A percentile compares a stretch with the other conserved stretches of the same genome.
These are phyloP conservation scores for Colletotrichum liaoningense DNA, from an alignment of 2,329 filamentous ascomycete species.

Conservation along the genomic window DNA sequence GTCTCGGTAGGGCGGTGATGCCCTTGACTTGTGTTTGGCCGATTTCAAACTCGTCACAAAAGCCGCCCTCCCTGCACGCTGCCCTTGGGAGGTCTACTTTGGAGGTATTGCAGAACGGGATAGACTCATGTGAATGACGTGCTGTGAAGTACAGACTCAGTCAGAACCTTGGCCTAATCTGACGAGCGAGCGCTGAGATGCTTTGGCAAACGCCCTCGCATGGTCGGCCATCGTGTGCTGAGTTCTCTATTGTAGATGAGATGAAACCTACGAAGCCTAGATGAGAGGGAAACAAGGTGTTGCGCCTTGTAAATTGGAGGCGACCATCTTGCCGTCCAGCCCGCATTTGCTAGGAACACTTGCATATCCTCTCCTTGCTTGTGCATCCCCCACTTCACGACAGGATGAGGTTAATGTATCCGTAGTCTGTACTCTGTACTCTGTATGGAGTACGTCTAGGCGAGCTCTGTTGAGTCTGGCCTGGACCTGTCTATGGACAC, in stretches of 20 bases:
- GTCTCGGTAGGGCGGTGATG: conserved; percentile 14
- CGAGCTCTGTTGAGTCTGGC: conserved; percentile 17
- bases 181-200: not conserved
- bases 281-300: not conserved
- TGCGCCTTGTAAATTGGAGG: conserved; percentile 17
- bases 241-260: conserved; percentile 17
- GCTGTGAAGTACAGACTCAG: not conserved
- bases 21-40: not conserved
- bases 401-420: conserved; percentile 9
- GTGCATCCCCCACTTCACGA: conserved; percentile 31
- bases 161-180: not conserved
- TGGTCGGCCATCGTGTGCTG: conserved; percentile 8
- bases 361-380: conserved; percentile 30
- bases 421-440: too few species aligned
- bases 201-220: not conserved
- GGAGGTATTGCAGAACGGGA: not conserved
- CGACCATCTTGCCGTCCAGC: conserved; percentile 16
- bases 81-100: not conserved
- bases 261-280: conserved; percentile 4
- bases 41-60: not conserved
- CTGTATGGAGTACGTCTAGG: not conserved
- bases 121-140: not conserved
- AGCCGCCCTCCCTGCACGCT: not conserved
- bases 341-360: conserved; percentile 29
- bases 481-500: conserved; percentile 25